These are phyloP conservation scores for Tephrocybe sp. DNA, from an alignment of 768 basidiomycete species.

Conservation along the genomic window DNA sequence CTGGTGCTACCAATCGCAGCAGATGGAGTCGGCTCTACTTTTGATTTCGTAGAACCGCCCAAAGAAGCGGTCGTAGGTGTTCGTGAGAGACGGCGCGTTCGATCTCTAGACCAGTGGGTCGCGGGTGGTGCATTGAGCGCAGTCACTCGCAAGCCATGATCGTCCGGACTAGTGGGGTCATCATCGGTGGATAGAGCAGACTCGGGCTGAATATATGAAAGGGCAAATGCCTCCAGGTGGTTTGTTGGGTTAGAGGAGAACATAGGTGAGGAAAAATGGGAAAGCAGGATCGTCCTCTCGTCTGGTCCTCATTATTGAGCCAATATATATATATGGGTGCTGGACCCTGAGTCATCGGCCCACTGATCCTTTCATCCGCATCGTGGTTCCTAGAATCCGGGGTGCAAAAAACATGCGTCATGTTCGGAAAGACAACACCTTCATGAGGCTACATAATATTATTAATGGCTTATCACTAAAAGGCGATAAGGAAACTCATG, in stretches of 20 bases:
- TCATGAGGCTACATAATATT: too few relatives aligned
- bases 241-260: background rate
- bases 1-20: background rate
- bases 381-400: background rate
- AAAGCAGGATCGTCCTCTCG: background rate
- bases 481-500: too few relatives aligned
- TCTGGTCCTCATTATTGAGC: background rate
- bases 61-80: background rate
- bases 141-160: slow-evolving; percentile 1
- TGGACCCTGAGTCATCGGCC: background rate
- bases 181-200: slow-evolving; percentile 4
- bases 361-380: background rate
- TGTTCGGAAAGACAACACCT: background rate
- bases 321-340: too few relatives aligned
- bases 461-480: too few relatives aligned
- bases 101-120: slow-evolving; percentile 7
- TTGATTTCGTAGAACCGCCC: background rate
- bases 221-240: slow-evolving; percentile 9
- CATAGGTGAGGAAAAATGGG: background rate
- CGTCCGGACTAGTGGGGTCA: background rate
- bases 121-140: slow-evolving; percentile 1
- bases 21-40: background rate
- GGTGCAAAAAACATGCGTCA: background rate
- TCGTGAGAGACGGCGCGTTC: slow-evolving; percentile 9
- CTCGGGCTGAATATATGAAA: slow-evolving; percentile 2